Percentiles rank a stretch among this genome's conserved stretches.
phyloP scores from a whole-genome alignment of 257 asterid species.

The Apocynum venetum region DNA sequence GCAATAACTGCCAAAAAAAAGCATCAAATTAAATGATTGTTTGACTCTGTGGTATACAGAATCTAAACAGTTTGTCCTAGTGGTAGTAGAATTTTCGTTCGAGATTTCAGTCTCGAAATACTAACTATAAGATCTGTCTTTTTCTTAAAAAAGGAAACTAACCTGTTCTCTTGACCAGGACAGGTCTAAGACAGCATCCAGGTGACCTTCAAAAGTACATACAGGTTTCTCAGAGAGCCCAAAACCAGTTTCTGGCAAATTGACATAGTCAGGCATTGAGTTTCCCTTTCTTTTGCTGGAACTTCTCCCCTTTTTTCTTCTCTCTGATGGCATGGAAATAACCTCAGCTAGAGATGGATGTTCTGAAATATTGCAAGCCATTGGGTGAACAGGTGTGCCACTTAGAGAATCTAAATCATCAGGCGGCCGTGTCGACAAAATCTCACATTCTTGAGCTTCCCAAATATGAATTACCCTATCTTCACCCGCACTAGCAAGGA shows the following conservation, averaged over 20 bases:
- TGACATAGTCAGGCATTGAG: conserved; percentile 64
- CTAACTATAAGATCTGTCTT: too few species aligned
- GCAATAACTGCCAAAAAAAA: conserved; percentile 32
- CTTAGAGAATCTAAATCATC: conserved; percentile 38
- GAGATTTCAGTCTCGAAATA: too few species aligned
- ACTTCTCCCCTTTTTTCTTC: conserved; percentile 41
- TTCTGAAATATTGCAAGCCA: conserved; percentile 32
- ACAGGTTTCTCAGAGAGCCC: conserved; percentile 79
- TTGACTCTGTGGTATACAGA: too few species aligned
- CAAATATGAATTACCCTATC: conserved; percentile 71
- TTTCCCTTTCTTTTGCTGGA: conserved; percentile 46
- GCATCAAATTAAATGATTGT: not conserved
- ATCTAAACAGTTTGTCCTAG: too few species aligned
- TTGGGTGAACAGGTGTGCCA: conserved; percentile 56
- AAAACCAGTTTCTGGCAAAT: conserved; percentile 71
- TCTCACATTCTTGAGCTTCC: conserved; percentile 93
- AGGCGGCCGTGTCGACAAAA: conserved; percentile 29
- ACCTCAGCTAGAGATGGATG: conserved; percentile 54
- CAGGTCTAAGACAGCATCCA: conserved; percentile 74
- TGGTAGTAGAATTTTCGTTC: too few species aligned
- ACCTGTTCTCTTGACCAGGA: conserved; percentile 93
- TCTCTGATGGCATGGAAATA: conserved; percentile 46
- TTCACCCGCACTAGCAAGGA: conserved; percentile 84
- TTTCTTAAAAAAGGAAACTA: conserved; percentile 15
- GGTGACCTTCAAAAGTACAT: conserved; percentile 72